Percentiles rank a stretch among this genome's conserved stretches.
Evolutionary conservation across 257 asterid species (phyloP).

Genomic region (Petrea volubilis): DNA sequence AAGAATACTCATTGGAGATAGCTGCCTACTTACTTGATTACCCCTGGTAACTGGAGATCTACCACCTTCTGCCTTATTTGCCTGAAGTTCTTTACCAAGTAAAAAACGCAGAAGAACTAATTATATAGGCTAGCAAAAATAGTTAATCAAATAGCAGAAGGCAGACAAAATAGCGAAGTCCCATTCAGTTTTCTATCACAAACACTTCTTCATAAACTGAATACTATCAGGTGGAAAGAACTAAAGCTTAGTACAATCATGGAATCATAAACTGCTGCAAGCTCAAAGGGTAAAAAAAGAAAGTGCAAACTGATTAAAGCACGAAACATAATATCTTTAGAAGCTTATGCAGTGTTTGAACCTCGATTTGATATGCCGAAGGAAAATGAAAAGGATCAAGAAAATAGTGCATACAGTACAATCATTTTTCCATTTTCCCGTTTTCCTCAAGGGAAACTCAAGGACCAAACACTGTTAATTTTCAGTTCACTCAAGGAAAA

Average conservation of each 20-base stretch:
- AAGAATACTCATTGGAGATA: not conserved
- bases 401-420: no score
- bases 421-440: no score
- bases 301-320: not conserved
- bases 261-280: constrained; percentile 2
- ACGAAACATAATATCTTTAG: no score
- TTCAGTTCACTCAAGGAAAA: not conserved
- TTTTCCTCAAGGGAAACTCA: no score
- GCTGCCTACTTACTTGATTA: constrained; percentile 52
- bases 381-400: no score
- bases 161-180: not conserved
- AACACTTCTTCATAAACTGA: not conserved
- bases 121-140: not conserved
- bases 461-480: not conserved
- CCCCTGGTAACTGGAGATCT: constrained; percentile 52
- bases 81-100: constrained; percentile 46
- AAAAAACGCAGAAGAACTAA: constrained; percentile 1
- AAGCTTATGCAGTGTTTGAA: no score
- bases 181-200: not conserved
- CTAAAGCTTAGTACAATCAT: not conserved
- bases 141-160: not conserved
- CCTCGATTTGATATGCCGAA: no score
- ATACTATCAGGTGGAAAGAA: constrained; percentile 5
- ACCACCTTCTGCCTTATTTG: constrained; percentile 32
- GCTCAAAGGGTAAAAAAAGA: not conserved